Evolutionary conservation across 805 yeast species (phyloP).

Genomic region (Wickerhamomyces mucosus): DNA sequence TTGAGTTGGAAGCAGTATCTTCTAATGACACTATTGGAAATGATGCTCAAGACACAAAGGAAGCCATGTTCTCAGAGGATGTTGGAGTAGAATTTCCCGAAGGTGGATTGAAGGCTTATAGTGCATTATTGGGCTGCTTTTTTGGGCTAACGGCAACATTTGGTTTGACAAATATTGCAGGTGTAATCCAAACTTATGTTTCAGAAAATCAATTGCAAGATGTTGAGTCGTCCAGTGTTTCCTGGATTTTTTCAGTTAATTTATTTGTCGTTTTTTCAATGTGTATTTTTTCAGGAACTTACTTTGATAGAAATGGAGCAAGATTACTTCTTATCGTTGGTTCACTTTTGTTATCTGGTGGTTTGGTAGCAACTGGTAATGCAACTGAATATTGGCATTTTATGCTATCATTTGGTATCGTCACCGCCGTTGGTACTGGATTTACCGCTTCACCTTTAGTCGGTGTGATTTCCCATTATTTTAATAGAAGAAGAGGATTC

Average conservation of each 20-base stretch:
- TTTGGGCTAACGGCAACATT: constrained; percentile 44
- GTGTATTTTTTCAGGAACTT: constrained; percentile 45
- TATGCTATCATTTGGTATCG: constrained; percentile 43
- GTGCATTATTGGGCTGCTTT: constrained; percentile 48
- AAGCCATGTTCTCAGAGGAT: constrained; percentile 11
- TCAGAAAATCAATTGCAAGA: constrained; percentile 42
- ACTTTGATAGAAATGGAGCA: constrained; percentile 47
- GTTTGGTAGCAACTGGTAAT: constrained; percentile 43
- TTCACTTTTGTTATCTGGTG: constrained; percentile 31
- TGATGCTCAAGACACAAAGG: not conserved
- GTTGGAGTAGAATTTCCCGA: constrained; percentile 37
- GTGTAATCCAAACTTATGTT: constrained; percentile 55
- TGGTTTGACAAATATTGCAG: constrained; percentile 50
- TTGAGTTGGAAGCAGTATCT: not conserved
- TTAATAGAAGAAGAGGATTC: constrained; percentile 44
- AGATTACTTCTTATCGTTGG: constrained; percentile 32
- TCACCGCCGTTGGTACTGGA: constrained; percentile 50
- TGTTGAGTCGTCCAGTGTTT: constrained; percentile 35
- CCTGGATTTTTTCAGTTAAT: constrained; percentile 60
- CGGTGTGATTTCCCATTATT: constrained; percentile 58
- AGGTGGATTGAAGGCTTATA: constrained; percentile 50
- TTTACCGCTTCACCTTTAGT: constrained; percentile 47
- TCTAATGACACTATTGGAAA: constrained; percentile 2
- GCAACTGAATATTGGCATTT: constrained; percentile 49
- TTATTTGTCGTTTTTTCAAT: constrained; percentile 38